A percentile compares a stretch with the other conserved stretches of the same genome.
Conservation (phyloP, 352 stramenopile species). For the Globisporangium acanthophoron region DNA sequence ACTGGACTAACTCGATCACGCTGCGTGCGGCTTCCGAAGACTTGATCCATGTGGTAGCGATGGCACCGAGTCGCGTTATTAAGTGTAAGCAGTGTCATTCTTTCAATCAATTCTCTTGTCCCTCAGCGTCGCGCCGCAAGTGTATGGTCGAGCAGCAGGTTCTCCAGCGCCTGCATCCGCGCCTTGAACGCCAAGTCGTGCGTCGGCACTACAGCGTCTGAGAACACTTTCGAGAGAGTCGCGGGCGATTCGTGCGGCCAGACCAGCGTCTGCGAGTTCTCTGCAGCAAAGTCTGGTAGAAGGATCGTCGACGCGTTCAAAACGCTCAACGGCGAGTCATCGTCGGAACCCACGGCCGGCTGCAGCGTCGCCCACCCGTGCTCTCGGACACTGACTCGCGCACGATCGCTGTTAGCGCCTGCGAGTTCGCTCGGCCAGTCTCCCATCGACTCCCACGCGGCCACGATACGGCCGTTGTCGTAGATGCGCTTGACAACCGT, state of each 20-base stretch:
- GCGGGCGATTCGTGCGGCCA: neutral
- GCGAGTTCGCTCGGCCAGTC: conserved; percentile 6
- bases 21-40: too few relatives aligned
- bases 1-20: too few relatives aligned
- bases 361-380: conserved; percentile 6
- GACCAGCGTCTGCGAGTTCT: neutral
- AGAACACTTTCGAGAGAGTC: conserved; percentile 1
- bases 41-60: too few relatives aligned
- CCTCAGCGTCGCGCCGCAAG: neutral
- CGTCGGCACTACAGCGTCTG: conserved; percentile 6
- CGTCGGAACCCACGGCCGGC: neutral
- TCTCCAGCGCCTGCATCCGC: conserved; percentile 13
- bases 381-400: neutral
- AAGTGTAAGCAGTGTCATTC: too few relatives aligned
- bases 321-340: neutral
- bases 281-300: neutral
- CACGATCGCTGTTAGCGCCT: neutral
- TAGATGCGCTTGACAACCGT: conserved; percentile 1
- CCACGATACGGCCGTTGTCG: neutral
- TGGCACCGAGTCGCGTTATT: too few relatives aligned
- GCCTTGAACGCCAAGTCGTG: neutral
- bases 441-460: conserved; percentile 5
- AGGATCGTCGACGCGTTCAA: conserved; percentile 5
- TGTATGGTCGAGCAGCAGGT: conserved; percentile 9
- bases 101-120: too few relatives aligned